Conservation (phyloP, 345 rosid species). For the Euphorbia tirucalli region DNA sequence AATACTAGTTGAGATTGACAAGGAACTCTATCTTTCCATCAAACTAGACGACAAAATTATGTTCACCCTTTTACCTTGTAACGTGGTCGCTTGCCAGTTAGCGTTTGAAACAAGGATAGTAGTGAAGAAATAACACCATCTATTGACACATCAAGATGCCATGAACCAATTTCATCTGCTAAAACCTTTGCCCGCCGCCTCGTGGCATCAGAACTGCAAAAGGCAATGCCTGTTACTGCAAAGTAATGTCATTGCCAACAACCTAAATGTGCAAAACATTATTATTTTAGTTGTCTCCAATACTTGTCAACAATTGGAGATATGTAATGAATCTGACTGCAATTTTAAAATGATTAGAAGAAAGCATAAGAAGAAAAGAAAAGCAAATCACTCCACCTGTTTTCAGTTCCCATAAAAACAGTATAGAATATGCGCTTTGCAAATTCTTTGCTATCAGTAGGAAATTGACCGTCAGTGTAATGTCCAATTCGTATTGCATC, state of each 20-base stretch:
- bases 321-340: background rate
- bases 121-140: conserved; percentile 83
- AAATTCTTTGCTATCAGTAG: conserved; percentile 87
- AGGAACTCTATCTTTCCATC: background rate
- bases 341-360: background rate
- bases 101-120: conserved; percentile 72
- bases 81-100: conserved; percentile 83
- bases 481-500: conserved; percentile 85
- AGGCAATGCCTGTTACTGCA: background rate
- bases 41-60: background rate
- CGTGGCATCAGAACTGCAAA: conserved; percentile 76
- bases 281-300: too few relatives aligned
- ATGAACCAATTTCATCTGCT: conserved; percentile 88
- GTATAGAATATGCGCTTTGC: conserved; percentile 91
- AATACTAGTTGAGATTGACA: background rate
- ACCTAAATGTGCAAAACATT: background rate
- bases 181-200: conserved; percentile 74
- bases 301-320: background rate
- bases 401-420: conserved; percentile 92
- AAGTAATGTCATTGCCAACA: background rate
- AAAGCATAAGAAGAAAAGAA: background rate
- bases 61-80: conserved; percentile 63
- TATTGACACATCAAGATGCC: conserved; percentile 91
- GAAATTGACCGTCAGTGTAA: conserved; percentile 65
- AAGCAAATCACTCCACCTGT: conserved; percentile 49